phyloP scores from a whole-genome alignment of 2,329 filamentous ascomycete species.

The Aureobasidium lini region DNA sequence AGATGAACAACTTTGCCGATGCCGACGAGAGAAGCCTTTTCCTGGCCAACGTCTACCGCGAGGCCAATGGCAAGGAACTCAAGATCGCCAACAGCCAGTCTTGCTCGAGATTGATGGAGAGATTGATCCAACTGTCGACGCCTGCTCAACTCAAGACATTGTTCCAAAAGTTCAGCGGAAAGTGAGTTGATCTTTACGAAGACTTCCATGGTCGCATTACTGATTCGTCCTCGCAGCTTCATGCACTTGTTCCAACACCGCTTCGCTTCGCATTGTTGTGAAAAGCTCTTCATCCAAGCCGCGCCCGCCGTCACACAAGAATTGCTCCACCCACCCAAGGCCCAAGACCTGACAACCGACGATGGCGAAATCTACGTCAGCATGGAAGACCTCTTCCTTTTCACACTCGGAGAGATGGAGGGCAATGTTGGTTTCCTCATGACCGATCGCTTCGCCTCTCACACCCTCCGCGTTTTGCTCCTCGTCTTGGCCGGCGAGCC shows the following conservation, averaged over 20 bases:
- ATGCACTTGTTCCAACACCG: slow-evolving; percentile 85
- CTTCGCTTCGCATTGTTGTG: slow-evolving; percentile 95
- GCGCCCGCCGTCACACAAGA: slow-evolving; percentile 74
- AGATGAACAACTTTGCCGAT: slow-evolving; percentile 77
- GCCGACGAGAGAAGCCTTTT: slow-evolving; percentile 51
- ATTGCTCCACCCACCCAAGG: slow-evolving; percentile 44
- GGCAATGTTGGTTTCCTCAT: slow-evolving; percentile 74
- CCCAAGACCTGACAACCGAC: slow-evolving; percentile 34
- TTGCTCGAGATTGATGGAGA: slow-evolving; percentile 87
- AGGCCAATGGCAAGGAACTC: slow-evolving; percentile 85
- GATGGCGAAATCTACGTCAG: slow-evolving; percentile 48
- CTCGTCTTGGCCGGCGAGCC: slow-evolving; percentile 79
- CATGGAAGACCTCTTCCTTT: slow-evolving; percentile 80
- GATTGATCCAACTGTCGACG: slow-evolving; percentile 74
- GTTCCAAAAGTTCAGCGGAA: slow-evolving; percentile 75
- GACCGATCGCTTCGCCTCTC: slow-evolving; percentile 84
- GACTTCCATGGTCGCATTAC: neutral
- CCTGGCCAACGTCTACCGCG: slow-evolving; percentile 73
- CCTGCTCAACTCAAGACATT: slow-evolving; percentile 75
- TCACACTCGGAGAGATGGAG: slow-evolving; percentile 80
- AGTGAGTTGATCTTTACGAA: slow-evolving; percentile 42
- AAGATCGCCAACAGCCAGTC: slow-evolving; percentile 95
- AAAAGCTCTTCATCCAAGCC: slow-evolving; percentile 79
- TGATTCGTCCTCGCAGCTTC: slow-evolving; percentile 45
- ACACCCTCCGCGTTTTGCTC: slow-evolving; percentile 78